phyloP scores from a whole-genome alignment of 352 stramenopile species.

The Globisporangium nunn region DNA sequence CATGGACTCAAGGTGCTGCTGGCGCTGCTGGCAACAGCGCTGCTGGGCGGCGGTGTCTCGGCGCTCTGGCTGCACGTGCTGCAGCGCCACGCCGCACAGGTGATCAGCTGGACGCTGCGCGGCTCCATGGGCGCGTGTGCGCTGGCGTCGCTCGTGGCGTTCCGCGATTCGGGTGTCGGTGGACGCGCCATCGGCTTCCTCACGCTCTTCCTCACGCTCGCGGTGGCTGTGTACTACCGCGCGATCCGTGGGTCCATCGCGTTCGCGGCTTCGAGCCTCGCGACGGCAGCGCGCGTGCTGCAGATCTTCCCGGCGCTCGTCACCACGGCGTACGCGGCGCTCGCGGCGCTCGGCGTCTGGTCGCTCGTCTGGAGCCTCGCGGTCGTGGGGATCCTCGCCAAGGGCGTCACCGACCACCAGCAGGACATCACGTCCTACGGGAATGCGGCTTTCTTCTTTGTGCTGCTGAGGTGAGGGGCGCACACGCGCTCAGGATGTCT shows the following conservation, averaged over 20 bases:
- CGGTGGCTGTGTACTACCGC: slow-evolving; percentile 59
- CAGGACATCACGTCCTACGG: slow-evolving; percentile 57
- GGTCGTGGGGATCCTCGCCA: slow-evolving; percentile 65
- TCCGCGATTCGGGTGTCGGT: slow-evolving; percentile 62
- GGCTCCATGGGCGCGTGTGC: slow-evolving; percentile 51
- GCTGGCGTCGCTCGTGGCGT: slow-evolving; percentile 39
- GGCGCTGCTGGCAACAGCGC: slow-evolving; percentile 59
- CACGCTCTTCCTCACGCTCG: slow-evolving; percentile 71
- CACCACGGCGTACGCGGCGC: slow-evolving; percentile 51
- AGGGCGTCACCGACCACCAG: slow-evolving; percentile 26
- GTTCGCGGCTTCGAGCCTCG: slow-evolving; percentile 76
- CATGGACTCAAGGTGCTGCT: slow-evolving; percentile 70
- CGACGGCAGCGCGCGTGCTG: slow-evolving; percentile 62
- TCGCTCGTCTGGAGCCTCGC: slow-evolving; percentile 72
- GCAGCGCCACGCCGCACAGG: slow-evolving; percentile 58
- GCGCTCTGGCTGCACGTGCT: slow-evolving; percentile 69
- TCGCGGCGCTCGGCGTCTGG: slow-evolving; percentile 60
- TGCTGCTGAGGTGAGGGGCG: slow-evolving; percentile 62
- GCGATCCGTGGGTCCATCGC: slow-evolving; percentile 57
- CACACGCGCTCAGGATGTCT: too few relatives aligned
- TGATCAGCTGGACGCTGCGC: slow-evolving; percentile 70
- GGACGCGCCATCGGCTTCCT: slow-evolving; percentile 79
- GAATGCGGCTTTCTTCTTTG: slow-evolving; percentile 81
- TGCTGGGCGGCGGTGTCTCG: slow-evolving; percentile 58
- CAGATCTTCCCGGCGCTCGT: slow-evolving; percentile 71